Percentiles rank a stretch among this genome's conserved stretches.
Evolutionary conservation across 2,329 filamentous ascomycete species (phyloP).

Genomic region (Fonsecaea erecta): DNA sequence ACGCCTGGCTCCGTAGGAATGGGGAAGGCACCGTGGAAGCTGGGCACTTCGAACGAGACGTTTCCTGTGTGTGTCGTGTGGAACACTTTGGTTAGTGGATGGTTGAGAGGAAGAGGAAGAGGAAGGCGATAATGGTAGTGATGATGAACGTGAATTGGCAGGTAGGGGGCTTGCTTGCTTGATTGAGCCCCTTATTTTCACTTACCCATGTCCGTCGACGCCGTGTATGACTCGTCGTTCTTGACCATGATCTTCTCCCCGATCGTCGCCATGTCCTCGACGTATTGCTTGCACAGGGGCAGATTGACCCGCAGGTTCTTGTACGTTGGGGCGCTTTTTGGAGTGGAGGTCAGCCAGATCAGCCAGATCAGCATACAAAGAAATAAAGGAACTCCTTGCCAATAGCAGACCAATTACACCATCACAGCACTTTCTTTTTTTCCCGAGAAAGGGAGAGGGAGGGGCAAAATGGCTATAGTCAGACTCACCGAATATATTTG

Average conservation of each 20-base stretch:
- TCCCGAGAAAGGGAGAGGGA: constrained; percentile 41
- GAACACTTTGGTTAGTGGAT: neutral
- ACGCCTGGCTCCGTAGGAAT: constrained; percentile 48
- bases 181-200: neutral
- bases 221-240: constrained; percentile 48
- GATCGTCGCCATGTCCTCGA: constrained; percentile 50
- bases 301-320: constrained; percentile 33
- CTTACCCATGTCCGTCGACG: constrained; percentile 53
- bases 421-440: no score
- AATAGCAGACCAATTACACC: no score
- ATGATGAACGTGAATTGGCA: no score
- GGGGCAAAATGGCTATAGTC: no score
- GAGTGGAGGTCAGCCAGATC: no score
- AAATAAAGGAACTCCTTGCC: no score
- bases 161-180: no score
- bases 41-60: constrained; percentile 53
- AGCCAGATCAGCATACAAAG: no score
- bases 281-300: constrained; percentile 52
- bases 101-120: no score
- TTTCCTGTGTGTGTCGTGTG: constrained; percentile 44
- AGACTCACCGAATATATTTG: constrained; percentile 33
- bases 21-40: constrained; percentile 55
- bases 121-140: no score
- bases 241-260: constrained; percentile 46
- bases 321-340: constrained; percentile 23